Evolutionary conservation across 345 rosid genomes (phyloP), one percentile per base, ranked within the genome.

Genomic region (Chamaenerion angustifolium): DNA sequence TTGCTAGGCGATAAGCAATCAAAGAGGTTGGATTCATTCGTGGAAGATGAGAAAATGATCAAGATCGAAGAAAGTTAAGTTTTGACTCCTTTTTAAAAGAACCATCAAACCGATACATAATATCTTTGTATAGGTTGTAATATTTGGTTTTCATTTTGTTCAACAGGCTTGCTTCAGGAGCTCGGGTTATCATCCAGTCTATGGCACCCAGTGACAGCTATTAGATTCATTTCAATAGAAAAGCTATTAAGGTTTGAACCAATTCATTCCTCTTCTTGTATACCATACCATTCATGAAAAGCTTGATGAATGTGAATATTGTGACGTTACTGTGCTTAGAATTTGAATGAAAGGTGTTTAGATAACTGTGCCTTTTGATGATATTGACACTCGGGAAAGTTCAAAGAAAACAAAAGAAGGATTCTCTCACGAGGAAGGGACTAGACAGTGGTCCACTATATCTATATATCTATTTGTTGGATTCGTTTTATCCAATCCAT

Each of bases 131-230:
- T 31, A 31, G 17, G 19, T n/a, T 31, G 10, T 17, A 31, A 48
- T 17, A 51, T 27, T 35, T 44, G 37, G 31, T 40, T 15, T 18
- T 16, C 4, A 13, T 5, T 43, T 54, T 74, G 10, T 21, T 15
- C 56, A 65, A 64, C 95, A 92, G 98, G 77, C 96, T 92, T 77
- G 93, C 98, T 75, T 92, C 98, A 48, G 98, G 95, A 77, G 96
- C 98, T 45, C 71, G 90, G 62, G 85, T 92, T 77, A 76, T 80
- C 82, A 92, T 92, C 55, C 78, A 92, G 62, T 80, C 98, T 0
- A 80, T 77, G 64, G 72, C 68, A 31, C 65, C 92, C 13, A 56
- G 58, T 25, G 60, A 79, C n/a, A 8, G 68, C 60, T 65, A 71
- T 16, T 77, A 68, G 46, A 47, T 17, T 14, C 43, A 40, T 4